phyloP scores from a whole-genome alignment of 805 yeast species.

The Candida oleophila region DNA sequence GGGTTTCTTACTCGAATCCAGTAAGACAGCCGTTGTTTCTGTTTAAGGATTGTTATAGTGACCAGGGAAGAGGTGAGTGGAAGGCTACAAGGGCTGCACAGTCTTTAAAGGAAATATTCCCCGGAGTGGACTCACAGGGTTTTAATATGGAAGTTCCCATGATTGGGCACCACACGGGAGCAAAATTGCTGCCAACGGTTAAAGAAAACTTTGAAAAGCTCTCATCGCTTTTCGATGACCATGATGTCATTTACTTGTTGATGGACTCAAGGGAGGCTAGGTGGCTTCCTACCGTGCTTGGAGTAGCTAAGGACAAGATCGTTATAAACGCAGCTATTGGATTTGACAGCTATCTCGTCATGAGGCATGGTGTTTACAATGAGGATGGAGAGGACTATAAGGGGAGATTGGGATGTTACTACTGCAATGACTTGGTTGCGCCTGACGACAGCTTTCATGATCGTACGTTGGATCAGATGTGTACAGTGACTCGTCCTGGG shows the following conservation, averaged over 20 bases:
- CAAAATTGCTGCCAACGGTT: conserved; percentile 48
- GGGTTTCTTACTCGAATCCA: conserved; percentile 89
- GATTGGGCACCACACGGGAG: conserved; percentile 69
- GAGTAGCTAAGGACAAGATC: conserved; percentile 61
- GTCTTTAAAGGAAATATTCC: conserved; percentile 71
- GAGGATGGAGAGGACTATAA: conserved; percentile 17
- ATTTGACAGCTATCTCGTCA: conserved; percentile 87
- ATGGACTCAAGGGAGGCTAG: conserved; percentile 96
- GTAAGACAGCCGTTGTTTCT: conserved; percentile 88
- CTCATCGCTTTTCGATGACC: conserved; percentile 52
- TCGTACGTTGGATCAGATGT: conserved; percentile 94
- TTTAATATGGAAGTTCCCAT: conserved; percentile 77
- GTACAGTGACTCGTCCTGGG: conserved; percentile 98
- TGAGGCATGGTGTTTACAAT: conserved; percentile 77
- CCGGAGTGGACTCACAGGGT: conserved; percentile 70
- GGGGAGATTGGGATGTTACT: conserved; percentile 81
- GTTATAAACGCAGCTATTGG: conserved; percentile 95
- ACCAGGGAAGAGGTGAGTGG: conserved; percentile 56
- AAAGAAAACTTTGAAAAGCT: conserved; percentile 58
- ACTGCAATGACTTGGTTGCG: conserved; percentile 93
- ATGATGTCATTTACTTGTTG: conserved; percentile 76
- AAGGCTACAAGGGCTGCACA: conserved; percentile 81
- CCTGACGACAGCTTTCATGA: conserved; percentile 87
- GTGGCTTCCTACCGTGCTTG: conserved; percentile 94
- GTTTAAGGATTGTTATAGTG: conserved; percentile 76